Base-by-base conservation (phyloP, 352 stramenopile species). In the Ophiocytium majus region DNA sequence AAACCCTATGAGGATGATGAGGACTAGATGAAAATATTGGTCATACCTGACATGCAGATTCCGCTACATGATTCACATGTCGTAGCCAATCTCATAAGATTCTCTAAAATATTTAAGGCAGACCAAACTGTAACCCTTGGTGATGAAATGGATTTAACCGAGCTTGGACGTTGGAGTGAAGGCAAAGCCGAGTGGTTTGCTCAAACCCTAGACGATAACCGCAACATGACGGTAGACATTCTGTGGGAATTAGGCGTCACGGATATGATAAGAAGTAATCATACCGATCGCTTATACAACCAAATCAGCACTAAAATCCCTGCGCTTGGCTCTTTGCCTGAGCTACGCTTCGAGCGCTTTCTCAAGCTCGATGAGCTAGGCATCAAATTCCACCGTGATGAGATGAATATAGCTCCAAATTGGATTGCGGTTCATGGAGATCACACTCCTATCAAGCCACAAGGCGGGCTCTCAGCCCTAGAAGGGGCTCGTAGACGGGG, bases 1-100 rank as follows among this genome's bases (percentile, higher is more conserved):
- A 23, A 23, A 71, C 57, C 57, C 57, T 71, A 71, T 71, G 57
- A 71, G 57, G 57, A 71, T 71, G 57, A 71, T 28, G 57, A 71
- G 28, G 57, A 71, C 57, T 23, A 71, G 57, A 28, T 23, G 19
- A 23, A 71, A 71, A 71, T 71, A 23, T 23, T 71, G 57, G 28
- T 71, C 28, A 28, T 71, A 28, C 28, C 57, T 23, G 57, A 71
- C 57, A 23, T 71, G 57, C 57, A 71, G 57, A 28, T 71, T 71
- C 57, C 57, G 28, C 28, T 71, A 23, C 57, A 71, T 71, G 57
- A 71, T 71, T 28, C 19, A 71, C 19, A 23, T 23, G 57, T 28
- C 28, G 57, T 71, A 71, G 28, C 23, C 19, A 71, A 71, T 71
- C 19, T 71, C 57, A 28, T 28, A 23, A 71, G 57, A 23, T 71